phyloP scores from a whole-genome alignment of 73 alveolate genomes.

The Paramecium primaurelia region DNA sequence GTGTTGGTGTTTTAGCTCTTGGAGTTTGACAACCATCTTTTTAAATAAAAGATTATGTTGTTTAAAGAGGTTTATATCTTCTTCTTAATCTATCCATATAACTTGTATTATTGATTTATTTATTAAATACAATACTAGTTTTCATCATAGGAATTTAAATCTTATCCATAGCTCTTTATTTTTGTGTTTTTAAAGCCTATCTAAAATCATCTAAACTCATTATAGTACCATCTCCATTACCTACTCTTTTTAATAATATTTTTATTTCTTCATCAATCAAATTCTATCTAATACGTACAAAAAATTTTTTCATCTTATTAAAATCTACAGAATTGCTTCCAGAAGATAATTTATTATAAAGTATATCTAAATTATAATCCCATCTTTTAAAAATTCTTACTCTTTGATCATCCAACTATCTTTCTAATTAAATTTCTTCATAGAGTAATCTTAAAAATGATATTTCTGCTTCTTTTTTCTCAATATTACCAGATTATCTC shows the following conservation, averaged over 20 bases:
- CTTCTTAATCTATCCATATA: constrained; percentile 36
- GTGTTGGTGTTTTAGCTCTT: background rate
- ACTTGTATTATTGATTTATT: background rate
- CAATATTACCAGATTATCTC: background rate
- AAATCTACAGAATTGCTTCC: background rate
- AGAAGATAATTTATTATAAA: background rate
- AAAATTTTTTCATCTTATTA: constrained; percentile 12
- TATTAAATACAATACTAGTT: background rate
- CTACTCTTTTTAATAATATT: constrained; percentile 20
- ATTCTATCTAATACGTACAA: background rate
- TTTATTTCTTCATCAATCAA: background rate
- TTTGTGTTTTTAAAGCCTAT: constrained; percentile 4
- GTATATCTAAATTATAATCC: constrained; percentile 10
- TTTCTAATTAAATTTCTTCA: constrained; percentile 25
- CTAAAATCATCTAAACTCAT: background rate
- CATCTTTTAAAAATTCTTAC: constrained; percentile 1
- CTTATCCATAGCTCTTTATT: constrained; percentile 2
- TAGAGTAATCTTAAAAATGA: background rate
- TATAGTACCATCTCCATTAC: background rate
- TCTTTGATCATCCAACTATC: background rate
- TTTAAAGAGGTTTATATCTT: background rate
- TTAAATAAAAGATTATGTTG: background rate
- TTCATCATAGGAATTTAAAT: background rate
- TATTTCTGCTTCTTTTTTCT: background rate
- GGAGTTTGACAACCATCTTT: background rate